Percentiles rank a stretch among this genome's conserved stretches.
Conservation (phyloP, 345 rosid species). For the Eucalyptus albens region DNA sequence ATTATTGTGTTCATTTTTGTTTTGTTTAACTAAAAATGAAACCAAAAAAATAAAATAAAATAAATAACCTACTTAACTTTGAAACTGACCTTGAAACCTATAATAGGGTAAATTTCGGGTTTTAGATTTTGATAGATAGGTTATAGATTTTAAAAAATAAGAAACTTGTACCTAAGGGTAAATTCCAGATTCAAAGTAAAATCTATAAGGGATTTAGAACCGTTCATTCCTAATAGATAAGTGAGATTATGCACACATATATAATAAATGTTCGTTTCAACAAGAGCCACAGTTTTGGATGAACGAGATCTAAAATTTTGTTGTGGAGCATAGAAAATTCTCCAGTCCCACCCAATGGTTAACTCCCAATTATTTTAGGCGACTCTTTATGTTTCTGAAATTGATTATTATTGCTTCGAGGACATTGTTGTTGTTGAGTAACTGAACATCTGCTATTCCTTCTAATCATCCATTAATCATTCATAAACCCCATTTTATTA, state of each 20-base stretch:
- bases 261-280: not conserved
- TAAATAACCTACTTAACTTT: too few relatives aligned
- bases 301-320: not conserved
- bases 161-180: too few relatives aligned
- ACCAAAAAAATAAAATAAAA: too few relatives aligned
- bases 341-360: not conserved
- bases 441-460: not conserved
- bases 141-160: too few relatives aligned
- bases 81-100: too few relatives aligned
- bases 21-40: too few relatives aligned
- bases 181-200: fast-evolving
- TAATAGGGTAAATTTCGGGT: too few relatives aligned
- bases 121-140: fast-evolving
- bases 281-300: not conserved
- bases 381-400: too few relatives aligned
- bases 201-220: fast-evolving
- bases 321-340: not conserved
- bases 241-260: not conserved
- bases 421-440: not conserved
- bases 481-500: not conserved
- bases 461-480: not conserved
- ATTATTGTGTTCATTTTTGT: too few relatives aligned
- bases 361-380: not conserved
- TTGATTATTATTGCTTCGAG: not conserved
- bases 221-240: fast-evolving